These are phyloP conservation scores for Hypoxylon fuscum DNA, from an alignment of 495 filamentous ascomycete species.

Conservation along the genomic window DNA sequence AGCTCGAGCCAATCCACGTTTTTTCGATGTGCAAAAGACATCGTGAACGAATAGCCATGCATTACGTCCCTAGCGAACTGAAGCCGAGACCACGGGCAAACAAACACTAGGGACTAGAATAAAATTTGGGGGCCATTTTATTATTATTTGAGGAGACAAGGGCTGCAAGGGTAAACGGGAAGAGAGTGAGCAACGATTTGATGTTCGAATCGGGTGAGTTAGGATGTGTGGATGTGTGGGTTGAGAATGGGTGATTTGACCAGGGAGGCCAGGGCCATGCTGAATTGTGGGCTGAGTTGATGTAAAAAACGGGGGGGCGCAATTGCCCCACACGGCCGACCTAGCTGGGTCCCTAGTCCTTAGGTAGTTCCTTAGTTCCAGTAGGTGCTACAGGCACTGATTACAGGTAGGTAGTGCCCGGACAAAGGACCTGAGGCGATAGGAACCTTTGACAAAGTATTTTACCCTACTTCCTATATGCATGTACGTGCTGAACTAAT, in stretches of 20 bases:
- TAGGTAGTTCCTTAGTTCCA: no score
- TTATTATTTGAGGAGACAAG: not conserved
- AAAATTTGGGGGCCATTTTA: constrained; percentile 15
- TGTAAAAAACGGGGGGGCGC: constrained; percentile 25
- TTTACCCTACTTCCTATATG: not conserved
- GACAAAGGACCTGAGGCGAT: no score
- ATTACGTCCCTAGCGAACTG: not conserved
- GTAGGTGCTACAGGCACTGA: no score
- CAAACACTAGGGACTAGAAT: not conserved
- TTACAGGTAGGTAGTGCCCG: no score
- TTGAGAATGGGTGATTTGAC: not conserved
- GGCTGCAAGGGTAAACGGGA: constrained; percentile 3
- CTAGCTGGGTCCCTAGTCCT: not conserved
- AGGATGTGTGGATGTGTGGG: not conserved
- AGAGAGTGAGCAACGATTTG: constrained; percentile 17
- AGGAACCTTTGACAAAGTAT: no score
- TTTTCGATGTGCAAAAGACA: constrained; percentile 10
- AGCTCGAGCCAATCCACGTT: constrained; percentile 3
- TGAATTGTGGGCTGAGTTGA: constrained; percentile 36
- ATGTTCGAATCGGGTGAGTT: constrained; percentile 22
- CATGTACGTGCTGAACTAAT: constrained; percentile 9
- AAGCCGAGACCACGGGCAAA: constrained; percentile 17
- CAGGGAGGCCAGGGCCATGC: constrained; percentile 12
- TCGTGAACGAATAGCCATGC: constrained; percentile 13
- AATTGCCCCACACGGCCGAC: constrained; percentile 26